Evolutionary conservation across 1,284 basidiomycete species (phyloP).

Genomic region (Rhodotorula sp.): DNA sequence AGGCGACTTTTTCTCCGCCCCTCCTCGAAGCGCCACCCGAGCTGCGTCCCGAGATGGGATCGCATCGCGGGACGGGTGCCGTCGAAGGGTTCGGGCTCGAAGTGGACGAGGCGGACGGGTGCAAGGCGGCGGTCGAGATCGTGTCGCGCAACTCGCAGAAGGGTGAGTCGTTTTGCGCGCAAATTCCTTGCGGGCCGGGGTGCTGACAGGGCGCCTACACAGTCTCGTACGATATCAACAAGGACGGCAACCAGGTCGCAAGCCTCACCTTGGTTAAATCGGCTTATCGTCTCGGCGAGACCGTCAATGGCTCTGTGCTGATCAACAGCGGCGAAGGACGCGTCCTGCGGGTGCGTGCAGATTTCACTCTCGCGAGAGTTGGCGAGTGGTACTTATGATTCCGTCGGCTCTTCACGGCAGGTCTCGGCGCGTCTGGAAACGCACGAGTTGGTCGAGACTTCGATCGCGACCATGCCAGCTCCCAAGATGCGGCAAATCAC

Average conservation of each 20-base stretch:
- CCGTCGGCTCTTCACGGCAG: constrained; percentile 51
- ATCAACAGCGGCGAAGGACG: constrained; percentile 64
- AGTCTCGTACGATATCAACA: constrained; percentile 91
- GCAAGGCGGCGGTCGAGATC: constrained; percentile 86
- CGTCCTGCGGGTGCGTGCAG: constrained; percentile 65
- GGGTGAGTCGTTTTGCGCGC: constrained; percentile 55
- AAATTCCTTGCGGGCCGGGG: too few relatives aligned
- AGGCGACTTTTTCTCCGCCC: constrained; percentile 12
- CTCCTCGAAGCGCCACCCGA: constrained; percentile 32
- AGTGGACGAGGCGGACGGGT: constrained; percentile 62
- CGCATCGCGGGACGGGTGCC: constrained; percentile 8
- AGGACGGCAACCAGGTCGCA: constrained; percentile 81
- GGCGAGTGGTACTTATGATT: rapidly evolving
- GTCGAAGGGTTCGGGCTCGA: constrained; percentile 48
- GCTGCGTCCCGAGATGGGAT: constrained; percentile 36
- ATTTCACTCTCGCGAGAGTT: too few relatives aligned
- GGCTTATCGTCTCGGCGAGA: constrained; percentile 84
- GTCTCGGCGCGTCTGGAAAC: constrained; percentile 80
- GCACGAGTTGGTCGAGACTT: constrained; percentile 70
- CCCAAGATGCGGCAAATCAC: constrained; percentile 49
- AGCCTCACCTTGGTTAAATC: constrained; percentile 87
- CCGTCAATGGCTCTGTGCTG: constrained; percentile 80
- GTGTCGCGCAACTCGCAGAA: constrained; percentile 83
- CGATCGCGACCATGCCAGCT: constrained; percentile 55
- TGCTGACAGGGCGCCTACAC: not conserved